These are phyloP conservation scores for Chaetoscypha palmicola DNA, from an alignment of 2,329 filamentous ascomycete species.

Conservation along the genomic window DNA sequence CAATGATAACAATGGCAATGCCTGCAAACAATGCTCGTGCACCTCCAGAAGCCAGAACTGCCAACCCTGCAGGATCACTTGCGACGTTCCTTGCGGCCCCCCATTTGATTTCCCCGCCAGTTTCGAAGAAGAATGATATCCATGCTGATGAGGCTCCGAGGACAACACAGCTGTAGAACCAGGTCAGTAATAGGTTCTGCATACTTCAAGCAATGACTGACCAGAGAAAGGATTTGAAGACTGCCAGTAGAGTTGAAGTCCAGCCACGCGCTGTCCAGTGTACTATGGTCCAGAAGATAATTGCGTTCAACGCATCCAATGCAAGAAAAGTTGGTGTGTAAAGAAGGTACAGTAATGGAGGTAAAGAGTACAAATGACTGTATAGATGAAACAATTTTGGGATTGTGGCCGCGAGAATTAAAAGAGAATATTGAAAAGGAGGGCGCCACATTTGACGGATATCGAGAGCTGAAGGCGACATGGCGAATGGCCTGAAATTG, in stretches of 20 bases:
- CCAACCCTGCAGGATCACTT: slow-evolving; percentile 33
- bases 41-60: slow-evolving; percentile 32
- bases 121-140: slow-evolving; percentile 35
- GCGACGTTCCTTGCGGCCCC: slow-evolving; percentile 31
- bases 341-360: slow-evolving; percentile 27
- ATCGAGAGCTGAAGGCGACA: slow-evolving; percentile 4
- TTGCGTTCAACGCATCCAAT: slow-evolving; percentile 31
- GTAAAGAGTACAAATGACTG: slow-evolving; percentile 11
- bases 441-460: slow-evolving; percentile 6
- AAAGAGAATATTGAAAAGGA: slow-evolving; percentile 15
- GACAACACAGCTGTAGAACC: slow-evolving; percentile 18
- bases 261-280: slow-evolving; percentile 24
- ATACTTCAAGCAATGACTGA: neutral
- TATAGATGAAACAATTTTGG: slow-evolving; percentile 16
- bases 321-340: slow-evolving; percentile 35
- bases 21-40: slow-evolving; percentile 25
- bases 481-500: too few species aligned
- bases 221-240: slow-evolving; percentile 4
- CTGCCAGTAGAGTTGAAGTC: slow-evolving; percentile 6
- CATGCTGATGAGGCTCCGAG: slow-evolving; percentile 31
- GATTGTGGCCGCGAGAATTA: slow-evolving; percentile 8
- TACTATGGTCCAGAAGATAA: slow-evolving; percentile 27
- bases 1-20: slow-evolving; percentile 24
- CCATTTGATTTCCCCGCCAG: slow-evolving; percentile 36
- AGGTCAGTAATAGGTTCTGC: neutral